These are phyloP conservation scores for Gilbertella persicaria DNA, from an alignment of 371 early-diverging fungal species.

Conservation along the genomic window DNA sequence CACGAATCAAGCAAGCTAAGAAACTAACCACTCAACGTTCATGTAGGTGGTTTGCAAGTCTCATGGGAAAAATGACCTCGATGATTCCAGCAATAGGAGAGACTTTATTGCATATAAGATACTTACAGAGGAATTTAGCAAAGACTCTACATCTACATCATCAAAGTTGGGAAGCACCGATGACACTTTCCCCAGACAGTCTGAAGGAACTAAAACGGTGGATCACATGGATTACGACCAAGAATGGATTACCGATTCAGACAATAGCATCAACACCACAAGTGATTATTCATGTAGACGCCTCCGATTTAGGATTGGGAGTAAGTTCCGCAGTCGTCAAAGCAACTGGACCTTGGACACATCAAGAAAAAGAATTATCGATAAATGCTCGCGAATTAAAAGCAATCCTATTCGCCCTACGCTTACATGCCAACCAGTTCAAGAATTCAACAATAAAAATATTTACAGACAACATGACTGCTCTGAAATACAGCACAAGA, in stretches of 20 bases:
- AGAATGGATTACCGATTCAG: conserved; percentile 9
- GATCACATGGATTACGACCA: not conserved
- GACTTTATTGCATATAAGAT: conserved; percentile 8
- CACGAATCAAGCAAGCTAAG: not conserved
- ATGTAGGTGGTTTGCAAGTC: conserved; percentile 7
- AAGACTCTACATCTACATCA: not conserved
- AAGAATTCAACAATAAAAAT: not conserved
- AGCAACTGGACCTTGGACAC: not conserved
- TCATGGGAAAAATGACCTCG: conserved; percentile 16
- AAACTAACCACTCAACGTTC: not conserved
- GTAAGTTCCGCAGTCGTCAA: not conserved
- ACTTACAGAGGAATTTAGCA: conserved; percentile 5
- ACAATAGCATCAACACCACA: not conserved
- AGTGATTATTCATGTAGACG: not conserved
- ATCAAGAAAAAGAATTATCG: not conserved
- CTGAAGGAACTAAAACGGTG: conserved; percentile 8
- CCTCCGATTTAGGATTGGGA: not conserved
- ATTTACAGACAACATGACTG: too few relatives aligned
- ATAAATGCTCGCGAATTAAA: conserved; percentile 1
- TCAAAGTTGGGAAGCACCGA: conserved; percentile 8
- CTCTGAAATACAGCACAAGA: too few relatives aligned
- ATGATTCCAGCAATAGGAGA: conserved; percentile 16
- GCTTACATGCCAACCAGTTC: not conserved
- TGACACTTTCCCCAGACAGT: not conserved
- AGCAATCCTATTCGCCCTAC: conserved; percentile 1